Conservation (phyloP, 2,329 filamentous ascomycete genomes). For the Fusarium verticillioides region DNA sequence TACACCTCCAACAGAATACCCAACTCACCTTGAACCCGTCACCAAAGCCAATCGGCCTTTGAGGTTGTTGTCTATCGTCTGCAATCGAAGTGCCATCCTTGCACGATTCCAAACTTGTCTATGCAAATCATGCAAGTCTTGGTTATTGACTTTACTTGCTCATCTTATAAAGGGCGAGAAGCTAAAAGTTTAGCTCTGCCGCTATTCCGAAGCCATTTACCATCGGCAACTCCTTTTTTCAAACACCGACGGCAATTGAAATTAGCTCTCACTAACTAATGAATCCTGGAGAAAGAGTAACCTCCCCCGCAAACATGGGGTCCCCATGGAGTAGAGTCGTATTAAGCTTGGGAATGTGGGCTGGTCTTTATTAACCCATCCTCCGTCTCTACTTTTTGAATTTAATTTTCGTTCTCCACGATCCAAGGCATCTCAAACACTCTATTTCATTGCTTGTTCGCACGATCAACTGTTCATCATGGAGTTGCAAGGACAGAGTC, state of each 20-base stretch:
- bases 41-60: conserved; percentile 35
- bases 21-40: conserved; percentile 30
- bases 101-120: neutral
- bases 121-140: neutral
- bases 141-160: neutral
- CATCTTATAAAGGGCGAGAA: conserved; percentile 6
- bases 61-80: conserved; percentile 22
- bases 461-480: neutral
- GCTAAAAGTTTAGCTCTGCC: neutral
- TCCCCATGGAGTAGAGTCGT: conserved; percentile 12
- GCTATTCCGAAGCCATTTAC: conserved; percentile 1
- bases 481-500: conserved; percentile 48
- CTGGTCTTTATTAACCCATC: conserved; percentile 21
- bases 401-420: neutral
- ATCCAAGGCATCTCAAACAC: neutral
- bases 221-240: neutral
- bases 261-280: neutral
- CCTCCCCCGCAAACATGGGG: conserved; percentile 26
- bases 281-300: neutral
- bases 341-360: neutral
- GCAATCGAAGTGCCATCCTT: conserved; percentile 15
- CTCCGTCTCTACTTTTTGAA: neutral
- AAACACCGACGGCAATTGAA: conserved; percentile 26
- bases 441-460: neutral
- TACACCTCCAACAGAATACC: neutral